These are phyloP conservation scores for Tetracladium setigerum DNA, from an alignment of 495 filamentous ascomycete species.

Conservation along the genomic window DNA sequence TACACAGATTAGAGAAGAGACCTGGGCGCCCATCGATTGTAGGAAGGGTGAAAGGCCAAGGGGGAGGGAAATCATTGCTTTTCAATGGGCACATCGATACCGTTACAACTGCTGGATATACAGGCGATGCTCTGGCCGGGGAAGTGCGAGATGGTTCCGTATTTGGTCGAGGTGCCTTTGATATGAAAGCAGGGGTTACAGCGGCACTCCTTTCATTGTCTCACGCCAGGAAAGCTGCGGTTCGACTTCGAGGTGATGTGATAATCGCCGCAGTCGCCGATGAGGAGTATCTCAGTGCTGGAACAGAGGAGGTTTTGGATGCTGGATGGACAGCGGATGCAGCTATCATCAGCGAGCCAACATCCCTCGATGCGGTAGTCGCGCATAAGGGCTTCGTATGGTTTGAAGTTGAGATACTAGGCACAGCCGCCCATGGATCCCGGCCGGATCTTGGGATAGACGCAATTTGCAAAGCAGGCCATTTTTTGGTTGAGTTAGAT, in stretches of 20 bases:
- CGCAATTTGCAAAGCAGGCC: constrained; percentile 36
- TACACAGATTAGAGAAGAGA: constrained; percentile 33
- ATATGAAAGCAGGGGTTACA: constrained; percentile 43
- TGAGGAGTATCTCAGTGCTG: constrained; percentile 38
- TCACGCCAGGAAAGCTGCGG: constrained; percentile 23
- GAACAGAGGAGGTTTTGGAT: constrained; percentile 35
- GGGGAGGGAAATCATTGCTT: constrained; percentile 38
- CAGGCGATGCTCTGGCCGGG: constrained; percentile 33
- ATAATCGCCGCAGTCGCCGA: constrained; percentile 42
- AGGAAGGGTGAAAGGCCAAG: constrained; percentile 33
- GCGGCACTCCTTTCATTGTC: constrained; percentile 30
- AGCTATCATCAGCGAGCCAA: constrained; percentile 37
- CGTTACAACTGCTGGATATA: constrained; percentile 36
- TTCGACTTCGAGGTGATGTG: constrained; percentile 30
- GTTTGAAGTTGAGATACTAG: constrained; percentile 37
- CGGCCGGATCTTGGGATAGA: constrained; percentile 31
- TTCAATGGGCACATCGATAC: constrained; percentile 45
- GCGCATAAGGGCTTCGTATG: constrained; percentile 43
- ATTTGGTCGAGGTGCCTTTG: constrained; percentile 34
- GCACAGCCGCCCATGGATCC: constrained; percentile 40
- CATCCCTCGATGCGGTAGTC: constrained; percentile 25
- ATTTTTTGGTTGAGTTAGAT: constrained; percentile 34
- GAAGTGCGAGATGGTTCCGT: constrained; percentile 29
- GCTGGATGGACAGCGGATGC: constrained; percentile 42
- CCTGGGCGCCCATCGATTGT: constrained; percentile 38